Base-by-base conservation (phyloP, 177 flowering plant species). In the Viscum album region DNA sequence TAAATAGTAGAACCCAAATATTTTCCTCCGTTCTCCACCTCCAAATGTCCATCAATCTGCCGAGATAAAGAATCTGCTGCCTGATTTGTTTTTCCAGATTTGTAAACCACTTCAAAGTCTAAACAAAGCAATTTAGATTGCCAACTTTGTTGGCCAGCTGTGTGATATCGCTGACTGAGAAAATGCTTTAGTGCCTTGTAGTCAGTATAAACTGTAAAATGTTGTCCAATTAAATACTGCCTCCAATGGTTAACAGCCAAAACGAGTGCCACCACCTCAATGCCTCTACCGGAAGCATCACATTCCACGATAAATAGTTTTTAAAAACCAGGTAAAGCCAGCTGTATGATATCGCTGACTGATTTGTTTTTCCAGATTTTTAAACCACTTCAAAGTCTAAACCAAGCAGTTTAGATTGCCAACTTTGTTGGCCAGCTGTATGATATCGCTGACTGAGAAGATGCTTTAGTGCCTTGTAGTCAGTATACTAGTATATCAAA, bases 311-410 rank as follows among this genome's bases (percentile, higher is more conserved):
- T 26, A 50, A 66, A 70, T 16, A 2, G 37, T n/a, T 43, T 1
- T 12, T 39, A 16, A 26, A 66, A 74, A 45, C 70, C 34, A 10
- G 73, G 67, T 21, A 66, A 29, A 2, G 73, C 77, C 0, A 75
- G 28, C 0, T n/a, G n/a, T n/a, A n/a, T n/a, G n/a, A n/a, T n/a
- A n/a, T n/a, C n/a, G n/a, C n/a, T n/a, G n/a, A n/a, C n/a, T n/a
- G n/a, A n/a, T n/a, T n/a, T n/a, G n/a, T n/a, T n/a, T n/a, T n/a
- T n/a, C n/a, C n/a, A n/a, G n/a, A n/a, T n/a, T n/a, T n/a, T n/a
- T n/a, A n/a, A n/a, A 45, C 52, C 24, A 19, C 52, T 2, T 15
- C 24, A 45, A 45, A 24, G 17, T 45, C 23, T 2, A n/a, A 67
- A 37, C 15, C 67, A 73, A 26, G 75, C 13, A 1, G 29, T 41